Base-by-base conservation (phyloP, 1,139 yeast species). In the Blastobotrys proliferans region DNA sequence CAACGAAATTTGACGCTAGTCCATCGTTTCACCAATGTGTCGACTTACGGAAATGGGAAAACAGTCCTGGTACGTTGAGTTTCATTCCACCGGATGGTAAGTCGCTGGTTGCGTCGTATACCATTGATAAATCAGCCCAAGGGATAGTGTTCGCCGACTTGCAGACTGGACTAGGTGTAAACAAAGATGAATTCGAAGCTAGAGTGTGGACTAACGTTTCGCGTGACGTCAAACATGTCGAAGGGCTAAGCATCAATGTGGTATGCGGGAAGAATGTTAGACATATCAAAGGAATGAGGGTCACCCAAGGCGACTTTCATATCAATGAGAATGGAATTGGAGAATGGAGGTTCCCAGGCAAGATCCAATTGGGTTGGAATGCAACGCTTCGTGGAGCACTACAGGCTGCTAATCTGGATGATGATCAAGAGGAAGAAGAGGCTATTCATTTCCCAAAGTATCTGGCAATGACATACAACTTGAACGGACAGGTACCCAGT, bases 21-120 rank as follows among this genome's bases (percentile, higher is more conserved):
- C 65, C 69, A 2, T 61, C 71, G 25, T 74, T 81, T 50, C 92
- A 83, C 56, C 73, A 69, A 29, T 76, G 85, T 54, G 74, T 83
- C 1, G 58, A 63, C n/a, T 47, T 52, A 14, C 47, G 48, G 9
- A 51, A 46, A 25, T 66, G 68, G 65, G 38, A 51, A 11, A 48
- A 50, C 29, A 47, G 45, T 13, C 63, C 63, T 3, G 65, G 62
- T 11, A 54, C 67, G 0, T 58, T 88, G 33, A 69, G 79, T 13
- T 86, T 90, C 56, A 73, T 84, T 17, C 98, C 98, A 3, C 95
- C 97, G 0, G 97, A 92, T 61, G 97, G 95, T 3, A 73, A 69
- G 49, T 77, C 80, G 32, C 70, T 74, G 4, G 62, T 92, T 16
- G 74, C 83, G 73, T 67, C 75, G 19, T 92, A 92, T 58, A 69